Evolutionary conservation across 495 filamentous ascomycete genomes (phyloP).

Genomic region (Penicillium riverlandense): DNA sequence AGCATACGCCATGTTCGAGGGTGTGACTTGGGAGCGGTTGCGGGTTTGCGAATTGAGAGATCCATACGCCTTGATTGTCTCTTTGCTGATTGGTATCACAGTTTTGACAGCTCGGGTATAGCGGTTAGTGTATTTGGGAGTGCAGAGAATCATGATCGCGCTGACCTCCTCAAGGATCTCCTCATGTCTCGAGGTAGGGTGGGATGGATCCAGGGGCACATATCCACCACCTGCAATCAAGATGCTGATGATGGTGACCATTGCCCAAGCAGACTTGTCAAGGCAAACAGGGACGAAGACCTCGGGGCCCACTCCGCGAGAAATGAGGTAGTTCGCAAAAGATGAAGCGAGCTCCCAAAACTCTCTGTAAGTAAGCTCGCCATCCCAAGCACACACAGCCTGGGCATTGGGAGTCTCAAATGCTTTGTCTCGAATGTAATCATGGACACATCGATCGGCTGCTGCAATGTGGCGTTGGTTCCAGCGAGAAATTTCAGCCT

Average conservation of each 20-base stretch:
- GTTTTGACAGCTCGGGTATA: conserved; percentile 24
- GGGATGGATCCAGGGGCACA: conserved; percentile 50
- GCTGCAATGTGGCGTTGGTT: conserved; percentile 18
- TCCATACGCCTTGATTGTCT: conserved; percentile 27
- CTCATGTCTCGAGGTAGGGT: conserved; percentile 41
- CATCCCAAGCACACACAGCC: conserved; percentile 39
- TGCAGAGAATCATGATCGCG: conserved; percentile 32
- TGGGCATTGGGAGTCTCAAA: conserved; percentile 22
- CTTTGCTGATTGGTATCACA: conserved; percentile 30
- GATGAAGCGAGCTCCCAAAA: conserved; percentile 26
- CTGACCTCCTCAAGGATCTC: conserved; percentile 34
- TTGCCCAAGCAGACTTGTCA: conserved; percentile 48
- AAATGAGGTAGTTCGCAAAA: conserved; percentile 29
- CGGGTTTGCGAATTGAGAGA: conserved; percentile 7
- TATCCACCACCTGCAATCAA: conserved; percentile 52
- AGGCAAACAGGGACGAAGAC: conserved; percentile 49
- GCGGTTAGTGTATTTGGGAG: conserved; percentile 21
- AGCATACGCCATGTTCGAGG: conserved; percentile 32
- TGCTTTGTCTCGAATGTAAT: conserved; percentile 24
- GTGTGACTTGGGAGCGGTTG: conserved; percentile 1
- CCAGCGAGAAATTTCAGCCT: conserved; percentile 24
- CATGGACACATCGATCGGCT: conserved; percentile 42
- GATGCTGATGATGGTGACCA: conserved; percentile 45
- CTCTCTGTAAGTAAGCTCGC: conserved; percentile 33
- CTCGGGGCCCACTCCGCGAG: conserved; percentile 42